Base-by-base conservation (phyloP, 2,329 filamentous ascomycete genomes). In the Aspergillus latus region DNA sequence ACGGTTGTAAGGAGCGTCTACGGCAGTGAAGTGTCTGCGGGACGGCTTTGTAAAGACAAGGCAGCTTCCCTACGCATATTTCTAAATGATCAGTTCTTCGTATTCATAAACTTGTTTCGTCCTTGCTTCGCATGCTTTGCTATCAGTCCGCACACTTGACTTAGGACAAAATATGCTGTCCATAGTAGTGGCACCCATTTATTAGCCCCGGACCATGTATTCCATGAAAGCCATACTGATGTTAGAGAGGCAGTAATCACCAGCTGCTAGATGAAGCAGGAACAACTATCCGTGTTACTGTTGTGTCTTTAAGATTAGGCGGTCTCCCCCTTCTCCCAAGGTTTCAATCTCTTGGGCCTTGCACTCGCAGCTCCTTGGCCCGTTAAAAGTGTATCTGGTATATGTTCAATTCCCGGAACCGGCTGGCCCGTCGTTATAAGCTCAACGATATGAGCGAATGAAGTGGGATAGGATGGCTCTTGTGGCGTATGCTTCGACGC, bases 361-460 rank as follows among this genome's bases (percentile, higher is more conserved):
- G 76, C 77, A 52, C 79, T 78, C 49, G 78, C 71, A 21, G 82
- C 82, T 58, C 88, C 87, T 58, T 90, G 83, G 4, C 88, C 88
- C 52, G 85, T 80, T 16, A 92, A 79, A 4, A 96, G 79, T 0
- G 88, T 94, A 63, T 90, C 84, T 4, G 92, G 91, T 52, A 97
- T 93, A 61, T 96, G 85, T 64, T 87, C 86, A 67, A 97, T 95
- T 0, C 92, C 92, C 1, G 92, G 91, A 43, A 97, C 88, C 0
- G 89, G 87, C 64, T 90, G 86, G 52, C 91, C 91, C 29, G 85
- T 87, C 28, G 90, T 89, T 52, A 97, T 89, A 53, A 96, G 83
- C 66, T 90, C 88, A 54, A 96, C 87, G 59, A 97, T 91, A 62
- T 93, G 86, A 6, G 89, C 88, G 72, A 97, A 96, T 1, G 86